Conservation (phyloP, 2,329 filamentous ascomycete genomes). For the Leptographium procerum region DNA sequence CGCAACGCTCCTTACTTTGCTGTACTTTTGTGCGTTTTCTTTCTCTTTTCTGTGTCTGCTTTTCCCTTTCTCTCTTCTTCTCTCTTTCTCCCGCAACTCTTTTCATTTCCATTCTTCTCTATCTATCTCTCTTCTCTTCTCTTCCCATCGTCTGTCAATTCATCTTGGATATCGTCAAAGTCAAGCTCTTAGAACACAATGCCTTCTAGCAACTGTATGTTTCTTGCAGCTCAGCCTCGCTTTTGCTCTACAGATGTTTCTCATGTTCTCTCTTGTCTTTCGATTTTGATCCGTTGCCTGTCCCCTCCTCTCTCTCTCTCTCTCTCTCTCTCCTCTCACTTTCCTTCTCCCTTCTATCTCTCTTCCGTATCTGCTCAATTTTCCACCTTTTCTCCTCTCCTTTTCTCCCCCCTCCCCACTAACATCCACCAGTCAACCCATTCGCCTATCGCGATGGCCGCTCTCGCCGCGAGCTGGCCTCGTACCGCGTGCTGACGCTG, state of each 20-base stretch:
- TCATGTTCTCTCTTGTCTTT: background rate
- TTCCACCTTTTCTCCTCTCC: too few species aligned
- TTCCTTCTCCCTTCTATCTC: background rate
- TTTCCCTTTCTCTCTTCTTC: background rate
- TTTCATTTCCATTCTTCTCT: background rate
- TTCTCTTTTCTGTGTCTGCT: too few species aligned
- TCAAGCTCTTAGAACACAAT: background rate
- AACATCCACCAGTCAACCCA: conserved; percentile 52
- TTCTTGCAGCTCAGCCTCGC: background rate
- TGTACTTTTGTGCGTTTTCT: too few species aligned
- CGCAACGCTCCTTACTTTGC: background rate
- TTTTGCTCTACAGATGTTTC: background rate
- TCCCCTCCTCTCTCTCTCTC: background rate
- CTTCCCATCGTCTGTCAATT: background rate
- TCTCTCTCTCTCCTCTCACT: background rate
- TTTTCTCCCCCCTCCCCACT: background rate
- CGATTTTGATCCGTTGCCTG: background rate
- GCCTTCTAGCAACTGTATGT: background rate
- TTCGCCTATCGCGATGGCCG: conserved; percentile 62
- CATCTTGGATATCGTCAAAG: background rate
- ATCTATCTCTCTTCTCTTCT: too few species aligned
- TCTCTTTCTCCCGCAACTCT: background rate
- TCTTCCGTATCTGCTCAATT: background rate
- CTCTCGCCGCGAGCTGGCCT: conserved; percentile 45
- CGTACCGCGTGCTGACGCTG: conserved; percentile 66